Percentiles rank a stretch among this genome's conserved stretches.
phyloP scores from a whole-genome alignment of 345 rosid genomes.

The Populus ilicifolia region DNA sequence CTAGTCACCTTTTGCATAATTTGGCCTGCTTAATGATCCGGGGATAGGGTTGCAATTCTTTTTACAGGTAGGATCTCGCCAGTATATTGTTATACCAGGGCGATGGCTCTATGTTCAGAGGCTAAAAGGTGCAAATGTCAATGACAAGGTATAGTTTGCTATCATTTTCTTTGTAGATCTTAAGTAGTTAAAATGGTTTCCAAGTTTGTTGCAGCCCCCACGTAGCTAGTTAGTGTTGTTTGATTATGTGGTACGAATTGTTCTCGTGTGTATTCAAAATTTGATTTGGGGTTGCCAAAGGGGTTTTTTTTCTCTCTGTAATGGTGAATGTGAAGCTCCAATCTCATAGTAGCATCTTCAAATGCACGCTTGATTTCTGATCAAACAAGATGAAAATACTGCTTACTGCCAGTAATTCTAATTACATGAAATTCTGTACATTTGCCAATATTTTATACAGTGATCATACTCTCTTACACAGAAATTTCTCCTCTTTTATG shows the following conservation, averaged over 20 bases:
- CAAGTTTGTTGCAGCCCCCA: background rate
- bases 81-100: conserved; percentile 92
- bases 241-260: background rate
- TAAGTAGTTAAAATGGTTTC: background rate
- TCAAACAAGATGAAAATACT: background rate
- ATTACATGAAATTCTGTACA: background rate
- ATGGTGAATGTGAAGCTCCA: background rate
- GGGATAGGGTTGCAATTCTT: background rate
- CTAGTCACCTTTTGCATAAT: background rate
- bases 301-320: background rate
- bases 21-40: background rate
- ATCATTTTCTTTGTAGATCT: background rate
- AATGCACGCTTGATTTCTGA: background rate
- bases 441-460: background rate
- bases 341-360: background rate
- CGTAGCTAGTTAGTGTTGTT: background rate
- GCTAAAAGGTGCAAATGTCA: conserved; percentile 78
- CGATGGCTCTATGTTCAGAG: conserved; percentile 70
- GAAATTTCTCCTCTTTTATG: background rate
- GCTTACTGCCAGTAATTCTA: background rate
- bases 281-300: background rate
- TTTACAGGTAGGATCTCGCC: conserved; percentile 77
- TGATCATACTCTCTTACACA: background rate
- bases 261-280: background rate
- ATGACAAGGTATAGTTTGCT: conserved; percentile 60